Base-by-base conservation (phyloP, 495 filamentous ascomycete species). In the Neurospora hispaniola region DNA sequence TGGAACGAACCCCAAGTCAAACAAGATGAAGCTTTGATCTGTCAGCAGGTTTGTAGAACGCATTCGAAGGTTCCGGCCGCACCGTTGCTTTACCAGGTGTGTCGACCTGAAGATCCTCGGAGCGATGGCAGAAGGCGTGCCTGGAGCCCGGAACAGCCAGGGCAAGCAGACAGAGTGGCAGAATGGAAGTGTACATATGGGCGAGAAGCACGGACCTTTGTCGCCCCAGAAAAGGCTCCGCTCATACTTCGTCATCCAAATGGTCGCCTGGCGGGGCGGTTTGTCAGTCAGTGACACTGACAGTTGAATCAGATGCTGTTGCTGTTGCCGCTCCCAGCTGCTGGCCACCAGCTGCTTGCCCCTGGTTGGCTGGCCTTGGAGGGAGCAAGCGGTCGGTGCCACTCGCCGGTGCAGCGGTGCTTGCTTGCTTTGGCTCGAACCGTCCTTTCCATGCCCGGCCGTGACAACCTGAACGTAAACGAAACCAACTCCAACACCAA, bases 191-290 rank as follows among this genome's bases (percentile, higher is more conserved):
- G 71, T 69, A 31, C 27, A 1, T 31, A 71, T 75, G 75, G 71
- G 68, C 48, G 71, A 73, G 73, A 74, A 69, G 78, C 77, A 79
- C 79, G 77, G 80, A 74, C 75, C 48, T 80, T 78, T 76, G 75
- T 78, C 80, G 80, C 79, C 76, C 73, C 48, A 59, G 48, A 59
- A 59, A 77, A 77, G 72, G 73, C 76, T 80, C 78, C 75, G 73
- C 79, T 59, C 5, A 6, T 6, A 80, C 71, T 73, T 80, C 80
- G 80, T 81, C 80, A 81, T 81, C 77, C 76, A 73, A 78, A 75
- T 79, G 74, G 80, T 78, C 79, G 80, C 80, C 80, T 81, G 72
- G 77, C 48, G 48, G 48, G 48, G 48, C 48, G 48, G 48, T 59
- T 59, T 59, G 48, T 59, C 46, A 54, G 46, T 54, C 43, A 20